These are phyloP conservation scores for Ogataea pini DNA, from an alignment of 805 yeast species.

Conservation along the genomic window DNA sequence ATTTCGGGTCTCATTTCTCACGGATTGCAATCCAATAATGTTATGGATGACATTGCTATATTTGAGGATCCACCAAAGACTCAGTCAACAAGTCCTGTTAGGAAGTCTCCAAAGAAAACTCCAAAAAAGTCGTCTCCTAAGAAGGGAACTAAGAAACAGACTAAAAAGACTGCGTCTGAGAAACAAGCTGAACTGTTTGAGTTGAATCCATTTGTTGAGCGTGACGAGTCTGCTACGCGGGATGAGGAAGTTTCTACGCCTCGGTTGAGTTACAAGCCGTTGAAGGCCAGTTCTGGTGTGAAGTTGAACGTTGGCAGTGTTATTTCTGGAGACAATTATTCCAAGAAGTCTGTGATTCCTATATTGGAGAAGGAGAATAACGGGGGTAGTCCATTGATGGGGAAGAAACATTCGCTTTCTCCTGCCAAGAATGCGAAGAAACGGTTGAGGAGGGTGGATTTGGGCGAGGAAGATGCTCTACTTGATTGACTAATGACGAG, in stretches of 20 bases:
- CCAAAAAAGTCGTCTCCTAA: conserved; percentile 15
- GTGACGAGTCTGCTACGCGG: no score
- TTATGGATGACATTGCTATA: conserved; percentile 17
- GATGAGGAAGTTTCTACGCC: conserved; percentile 1
- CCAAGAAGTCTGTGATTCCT: conserved; percentile 1
- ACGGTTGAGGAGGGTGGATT: conserved; percentile 21
- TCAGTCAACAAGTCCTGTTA: not conserved
- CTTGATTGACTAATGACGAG: conserved; percentile 14
- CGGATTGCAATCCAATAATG: conserved; percentile 4
- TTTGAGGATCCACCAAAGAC: conserved; percentile 13
- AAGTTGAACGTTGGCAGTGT: not conserved
- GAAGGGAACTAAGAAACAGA: conserved; percentile 11
- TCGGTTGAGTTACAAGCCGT: conserved; percentile 5
- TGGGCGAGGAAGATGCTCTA: conserved; percentile 21
- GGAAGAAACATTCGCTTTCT: conserved; percentile 19
- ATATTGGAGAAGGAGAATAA: conserved; percentile 14
- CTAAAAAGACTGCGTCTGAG: conserved; percentile 5
- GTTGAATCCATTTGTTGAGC: conserved; percentile 7
- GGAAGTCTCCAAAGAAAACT: conserved; percentile 14
- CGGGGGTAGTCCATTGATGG: conserved; percentile 1
- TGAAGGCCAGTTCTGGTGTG: conserved; percentile 1
- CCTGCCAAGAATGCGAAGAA: conserved; percentile 20
- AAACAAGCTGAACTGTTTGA: conserved; percentile 17
- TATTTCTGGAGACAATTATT: not conserved
- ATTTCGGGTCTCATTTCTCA: conserved; percentile 4